Evolutionary conservation across 495 filamentous ascomycete species (phyloP).

Genomic region (Xylaria sp.): DNA sequence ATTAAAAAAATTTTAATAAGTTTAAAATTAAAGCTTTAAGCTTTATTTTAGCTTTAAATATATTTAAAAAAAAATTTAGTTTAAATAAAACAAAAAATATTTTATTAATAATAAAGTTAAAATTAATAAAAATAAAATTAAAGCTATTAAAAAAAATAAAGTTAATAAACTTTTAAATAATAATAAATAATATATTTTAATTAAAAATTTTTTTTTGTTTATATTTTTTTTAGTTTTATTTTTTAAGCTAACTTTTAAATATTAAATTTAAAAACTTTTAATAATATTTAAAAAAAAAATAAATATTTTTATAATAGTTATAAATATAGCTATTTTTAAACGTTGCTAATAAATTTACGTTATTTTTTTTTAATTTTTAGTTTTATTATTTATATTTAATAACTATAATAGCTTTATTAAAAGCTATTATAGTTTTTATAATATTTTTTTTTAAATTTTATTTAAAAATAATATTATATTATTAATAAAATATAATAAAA

Average conservation of each 20-base stretch:
- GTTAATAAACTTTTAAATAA: background rate
- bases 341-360: background rate
- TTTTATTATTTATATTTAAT: background rate
- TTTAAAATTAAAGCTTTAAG: background rate
- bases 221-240: background rate
- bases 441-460: too few species aligned
- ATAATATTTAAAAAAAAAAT: too few species aligned
- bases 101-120: background rate
- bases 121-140: background rate
- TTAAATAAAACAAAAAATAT: background rate
- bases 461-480: background rate
- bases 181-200: background rate
- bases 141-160: too few species aligned
- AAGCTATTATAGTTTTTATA: background rate
- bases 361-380: background rate
- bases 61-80: background rate
- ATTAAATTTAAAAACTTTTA: too few species aligned
- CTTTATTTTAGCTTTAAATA: background rate
- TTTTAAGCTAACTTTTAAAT: too few species aligned
- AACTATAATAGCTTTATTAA: background rate
- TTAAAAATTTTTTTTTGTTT: background rate
- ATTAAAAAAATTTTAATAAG: too few species aligned
- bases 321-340: background rate
- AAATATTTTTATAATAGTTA: too few species aligned
- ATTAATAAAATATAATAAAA: background rate